phyloP scores from a whole-genome alignment of 306 rosid species.

The Astragalus membranaceus region DNA sequence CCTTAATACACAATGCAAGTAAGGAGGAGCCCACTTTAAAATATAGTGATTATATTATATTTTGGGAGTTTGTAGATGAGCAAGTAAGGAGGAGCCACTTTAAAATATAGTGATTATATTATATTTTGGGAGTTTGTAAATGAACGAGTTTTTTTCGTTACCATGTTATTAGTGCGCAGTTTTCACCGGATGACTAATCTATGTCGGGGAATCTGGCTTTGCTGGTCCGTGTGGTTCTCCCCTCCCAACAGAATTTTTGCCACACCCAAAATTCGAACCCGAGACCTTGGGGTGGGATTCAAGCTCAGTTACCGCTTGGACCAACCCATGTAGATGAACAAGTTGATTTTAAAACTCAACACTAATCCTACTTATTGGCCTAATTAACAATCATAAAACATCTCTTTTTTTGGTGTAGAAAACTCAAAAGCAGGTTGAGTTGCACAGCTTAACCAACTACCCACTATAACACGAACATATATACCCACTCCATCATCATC shows the following conservation, averaged over 20 bases:
- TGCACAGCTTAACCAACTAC: slow-evolving; percentile 40
- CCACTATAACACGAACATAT: slow-evolving; percentile 29
- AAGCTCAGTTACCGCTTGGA: too few relatives aligned
- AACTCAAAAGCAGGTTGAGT: slow-evolving; percentile 26
- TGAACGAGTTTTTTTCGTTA: too few relatives aligned
- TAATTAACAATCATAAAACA: neutral
- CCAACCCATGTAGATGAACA: slow-evolving; percentile 7
- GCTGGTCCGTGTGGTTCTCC: too few relatives aligned
- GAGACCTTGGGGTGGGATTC: too few relatives aligned
- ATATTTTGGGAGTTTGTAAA: too few relatives aligned
- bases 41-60: neutral
- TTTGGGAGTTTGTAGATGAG: slow-evolving; percentile 15
- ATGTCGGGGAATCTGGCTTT: too few relatives aligned
- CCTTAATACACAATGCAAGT: slow-evolving; percentile 34
- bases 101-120: too few relatives aligned
- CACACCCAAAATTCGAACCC: too few relatives aligned
- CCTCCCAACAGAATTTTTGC: too few relatives aligned
- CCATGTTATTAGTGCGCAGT: too few relatives aligned
- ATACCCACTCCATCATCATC: slow-evolving; percentile 50
- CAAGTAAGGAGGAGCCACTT: too few relatives aligned
- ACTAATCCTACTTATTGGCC: neutral
- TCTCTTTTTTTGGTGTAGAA: neutral
- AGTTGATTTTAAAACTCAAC: neutral
- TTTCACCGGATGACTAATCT: too few relatives aligned
- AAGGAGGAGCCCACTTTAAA: slow-evolving; percentile 24